These are phyloP conservation scores for Caloboletus firmus DNA, from an alignment of 1,284 basidiomycete genomes.

Conservation along the genomic window DNA sequence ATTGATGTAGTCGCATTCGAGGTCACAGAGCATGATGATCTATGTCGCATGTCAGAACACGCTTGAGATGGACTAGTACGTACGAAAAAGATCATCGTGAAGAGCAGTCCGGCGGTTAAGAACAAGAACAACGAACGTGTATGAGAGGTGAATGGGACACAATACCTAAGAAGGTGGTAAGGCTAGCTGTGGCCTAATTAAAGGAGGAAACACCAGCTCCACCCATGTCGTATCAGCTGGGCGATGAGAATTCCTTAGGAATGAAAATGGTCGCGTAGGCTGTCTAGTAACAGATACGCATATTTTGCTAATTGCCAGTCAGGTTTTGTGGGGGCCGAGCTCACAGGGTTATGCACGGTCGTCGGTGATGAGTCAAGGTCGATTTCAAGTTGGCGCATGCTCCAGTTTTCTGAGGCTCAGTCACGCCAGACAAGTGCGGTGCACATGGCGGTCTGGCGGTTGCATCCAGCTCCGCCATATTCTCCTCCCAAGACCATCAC, in stretches of 20 bases:
- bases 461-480: background rate
- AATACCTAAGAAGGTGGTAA: background rate
- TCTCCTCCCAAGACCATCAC: slow-evolving; percentile 9
- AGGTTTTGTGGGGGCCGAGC: background rate
- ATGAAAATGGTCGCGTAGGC: background rate
- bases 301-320: background rate
- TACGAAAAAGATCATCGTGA: slow-evolving; percentile 98
- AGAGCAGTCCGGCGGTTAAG: slow-evolving; percentile 88
- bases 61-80: slow-evolving; percentile 39
- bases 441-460: slow-evolving; percentile 19
- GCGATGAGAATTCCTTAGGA: background rate
- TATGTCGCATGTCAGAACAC: slow-evolving; percentile 35
- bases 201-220: slow-evolving; percentile 30
- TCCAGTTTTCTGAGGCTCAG: slow-evolving; percentile 31
- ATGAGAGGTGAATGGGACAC: background rate
- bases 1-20: slow-evolving; percentile 99
- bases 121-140: slow-evolving; percentile 94
- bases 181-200: background rate
- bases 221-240: slow-evolving; percentile 23
- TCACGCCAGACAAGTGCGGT: slow-evolving; percentile 31
- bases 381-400: slow-evolving; percentile 1
- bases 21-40: slow-evolving; percentile 99
- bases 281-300: background rate
- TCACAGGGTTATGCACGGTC: background rate
- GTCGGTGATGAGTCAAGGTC: background rate